Conservation (phyloP, 2,329 filamentous ascomycete genomes). For the Drechslerella coelobrocha region DNA sequence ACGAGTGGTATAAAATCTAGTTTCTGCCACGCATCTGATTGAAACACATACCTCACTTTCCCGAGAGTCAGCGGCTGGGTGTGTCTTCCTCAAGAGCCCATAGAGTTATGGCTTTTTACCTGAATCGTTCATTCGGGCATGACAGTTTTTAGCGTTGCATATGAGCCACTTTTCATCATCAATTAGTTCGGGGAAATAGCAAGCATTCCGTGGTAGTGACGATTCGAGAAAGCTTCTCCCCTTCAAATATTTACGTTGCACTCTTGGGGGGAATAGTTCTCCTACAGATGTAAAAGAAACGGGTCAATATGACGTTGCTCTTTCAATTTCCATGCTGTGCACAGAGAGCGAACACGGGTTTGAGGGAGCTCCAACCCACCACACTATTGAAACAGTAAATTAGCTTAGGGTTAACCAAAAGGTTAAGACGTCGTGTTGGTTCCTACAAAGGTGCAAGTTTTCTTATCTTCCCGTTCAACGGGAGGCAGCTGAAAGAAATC, state of each 20-base stretch:
- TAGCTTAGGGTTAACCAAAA: background rate
- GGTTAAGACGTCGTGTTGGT: background rate
- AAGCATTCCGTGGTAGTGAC: conserved; percentile 11
- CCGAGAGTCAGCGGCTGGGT: background rate
- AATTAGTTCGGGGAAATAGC: conserved; percentile 42
- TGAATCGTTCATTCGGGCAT: conserved; percentile 41
- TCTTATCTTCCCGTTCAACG: conserved; percentile 58
- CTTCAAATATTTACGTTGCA: conserved; percentile 25
- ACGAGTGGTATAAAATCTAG: conserved; percentile 65
- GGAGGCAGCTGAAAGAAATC: conserved; percentile 70
- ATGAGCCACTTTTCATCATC: conserved; percentile 34
- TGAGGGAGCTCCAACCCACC: too few species aligned
- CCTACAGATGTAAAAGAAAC: background rate
- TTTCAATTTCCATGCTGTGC: background rate
- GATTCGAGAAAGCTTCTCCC: conserved; percentile 23
- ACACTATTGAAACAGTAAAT: conserved; percentile 58
- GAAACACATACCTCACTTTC: conserved; percentile 68
- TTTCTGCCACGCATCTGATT: conserved; percentile 64
- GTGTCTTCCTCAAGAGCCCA: conserved; percentile 51
- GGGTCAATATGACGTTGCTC: background rate
- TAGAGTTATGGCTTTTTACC: background rate
- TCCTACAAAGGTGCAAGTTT: conserved; percentile 60
- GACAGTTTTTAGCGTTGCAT: conserved; percentile 34
- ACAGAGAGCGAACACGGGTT: background rate
- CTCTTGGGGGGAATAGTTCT: conserved; percentile 16